Percentiles rank a stretch among this genome's conserved stretches.
Evolutionary conservation across 2,329 filamentous ascomycete species (phyloP).

Genomic region (Cytospora leucostoma): DNA sequence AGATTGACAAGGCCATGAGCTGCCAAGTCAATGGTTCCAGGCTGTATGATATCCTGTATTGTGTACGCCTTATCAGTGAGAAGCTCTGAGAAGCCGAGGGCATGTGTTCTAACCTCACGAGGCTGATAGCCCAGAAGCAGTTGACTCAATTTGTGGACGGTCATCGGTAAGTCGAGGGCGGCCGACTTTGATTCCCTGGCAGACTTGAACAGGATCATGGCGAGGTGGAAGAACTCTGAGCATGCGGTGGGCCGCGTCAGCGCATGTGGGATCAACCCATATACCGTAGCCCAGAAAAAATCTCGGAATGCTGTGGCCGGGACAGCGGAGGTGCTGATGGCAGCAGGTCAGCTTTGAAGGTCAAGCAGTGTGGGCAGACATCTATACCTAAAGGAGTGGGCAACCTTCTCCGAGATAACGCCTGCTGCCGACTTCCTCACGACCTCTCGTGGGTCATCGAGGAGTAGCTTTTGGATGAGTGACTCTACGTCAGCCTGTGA

Average conservation of each 20-base stretch:
- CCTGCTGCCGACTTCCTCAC: conserved; percentile 42
- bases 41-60: conserved; percentile 42
- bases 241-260: conserved; percentile 39
- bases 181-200: conserved; percentile 40
- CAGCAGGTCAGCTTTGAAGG: conserved; percentile 10
- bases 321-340: conserved; percentile 33
- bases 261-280: conserved; percentile 41
- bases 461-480: conserved; percentile 40
- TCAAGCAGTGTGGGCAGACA: conserved; percentile 13
- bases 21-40: conserved; percentile 40
- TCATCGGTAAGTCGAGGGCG: conserved; percentile 35
- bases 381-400: conserved; percentile 22
- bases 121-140: conserved; percentile 37
- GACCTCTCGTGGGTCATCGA: conserved; percentile 39
- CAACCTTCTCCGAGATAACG: conserved; percentile 38
- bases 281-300: conserved; percentile 51
- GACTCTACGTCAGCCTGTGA: conserved; percentile 32
- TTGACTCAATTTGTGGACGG: conserved; percentile 32
- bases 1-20: conserved; percentile 41
- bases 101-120: conserved; percentile 33
- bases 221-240: conserved; percentile 48
- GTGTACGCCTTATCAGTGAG: conserved; percentile 24
- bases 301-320: conserved; percentile 43
- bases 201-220: conserved; percentile 43
- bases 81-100: background rate